Percentiles rank a stretch among this genome's conserved stretches.
phyloP scores from a whole-genome alignment of 768 basidiomycete genomes.

The Tylopilus plumbeoviolaceoides region DNA sequence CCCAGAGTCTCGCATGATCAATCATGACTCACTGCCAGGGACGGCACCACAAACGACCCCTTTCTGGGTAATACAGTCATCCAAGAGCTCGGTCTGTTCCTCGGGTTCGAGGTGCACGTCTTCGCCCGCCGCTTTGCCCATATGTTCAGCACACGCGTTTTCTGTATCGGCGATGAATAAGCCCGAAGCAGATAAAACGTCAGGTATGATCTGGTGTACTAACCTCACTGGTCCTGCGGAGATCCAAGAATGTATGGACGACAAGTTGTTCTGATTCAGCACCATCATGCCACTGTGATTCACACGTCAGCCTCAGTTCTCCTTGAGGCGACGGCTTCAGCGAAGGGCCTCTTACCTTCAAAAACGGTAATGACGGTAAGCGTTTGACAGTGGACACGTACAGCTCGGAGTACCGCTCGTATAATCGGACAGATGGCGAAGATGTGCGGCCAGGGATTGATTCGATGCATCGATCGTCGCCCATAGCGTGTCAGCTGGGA shows the following conservation, averaged over 20 bases:
- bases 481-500: slow-evolving; percentile 62
- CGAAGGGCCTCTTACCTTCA: slow-evolving; percentile 43
- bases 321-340: neutral
- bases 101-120: slow-evolving; percentile 90
- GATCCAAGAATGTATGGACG: slow-evolving; percentile 54
- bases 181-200: too few species aligned
- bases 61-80: slow-evolving; percentile 68
- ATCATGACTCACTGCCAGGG: slow-evolving; percentile 80
- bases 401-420: slow-evolving; percentile 41
- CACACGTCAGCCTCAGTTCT: neutral
- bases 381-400: slow-evolving; percentile 61
- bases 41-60: slow-evolving; percentile 95
- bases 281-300: slow-evolving; percentile 46
- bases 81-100: slow-evolving; percentile 80
- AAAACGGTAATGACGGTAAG: slow-evolving; percentile 54
- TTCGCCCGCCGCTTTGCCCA: slow-evolving; percentile 60
- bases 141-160: slow-evolving; percentile 70
- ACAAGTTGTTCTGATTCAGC: slow-evolving; percentile 28
- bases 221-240: slow-evolving; percentile 58
- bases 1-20: neutral
- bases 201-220: neutral
- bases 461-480: slow-evolving; percentile 59
- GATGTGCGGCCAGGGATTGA: slow-evolving; percentile 49
- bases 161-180: slow-evolving; percentile 39
- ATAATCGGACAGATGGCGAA: slow-evolving; percentile 49